Base-by-base conservation (phyloP, 1,284 basidiomycete genomes). In the Cystobasidiaceae sp. region DNA sequence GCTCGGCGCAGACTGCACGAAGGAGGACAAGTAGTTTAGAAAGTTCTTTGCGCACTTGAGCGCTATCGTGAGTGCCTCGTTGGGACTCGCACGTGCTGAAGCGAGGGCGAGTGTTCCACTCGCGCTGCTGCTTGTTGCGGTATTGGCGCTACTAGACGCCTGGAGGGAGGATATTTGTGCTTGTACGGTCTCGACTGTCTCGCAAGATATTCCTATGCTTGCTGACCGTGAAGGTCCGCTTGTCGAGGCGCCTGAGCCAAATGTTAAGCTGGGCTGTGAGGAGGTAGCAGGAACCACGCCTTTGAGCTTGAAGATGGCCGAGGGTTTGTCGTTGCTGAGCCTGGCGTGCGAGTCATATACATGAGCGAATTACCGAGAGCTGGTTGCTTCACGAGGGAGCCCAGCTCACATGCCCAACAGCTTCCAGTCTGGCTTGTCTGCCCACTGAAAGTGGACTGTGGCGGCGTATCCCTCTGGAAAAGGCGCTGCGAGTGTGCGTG, bases 11-110 rank as follows among this genome's bases (percentile, higher is more conserved):
- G 61, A 64, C 32, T 64, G 61, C 25, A 48, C 56, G 44, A 67
- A 67, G 17, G 66, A 67, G 9, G 66, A 67, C 11, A 67, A 60
- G 44, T 67, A 67, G 25, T 67, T 56, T n/a, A 67, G 51, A 45
- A 67, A 56, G 48, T 67, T 67, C 66, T 67, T 67, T 0, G 66
- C 66, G 37, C 51, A 56, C 17, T 56, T 46, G 3, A 62, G 27
- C 8, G 54, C 46, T 46, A 50, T 61, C 30, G 50, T 48, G n/a
- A 62, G 59, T 13, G 48, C 32, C 50, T 63, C 49, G 49, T 48
- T 54, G 25, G 55, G 49, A 50, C 48, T 63, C n/a, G 33, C 45
- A 4, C 59, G 41, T 11, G 27, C 37, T 13, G 37, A 30, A 9
- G 28, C 32, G 6, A 43, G 32, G 25, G 66, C 52, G 11, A n/a